Percentiles rank a stretch among this genome's conserved stretches.
Conservation (phyloP, 805 yeast genomes). For the Wickerhamiella shivajii region DNA sequence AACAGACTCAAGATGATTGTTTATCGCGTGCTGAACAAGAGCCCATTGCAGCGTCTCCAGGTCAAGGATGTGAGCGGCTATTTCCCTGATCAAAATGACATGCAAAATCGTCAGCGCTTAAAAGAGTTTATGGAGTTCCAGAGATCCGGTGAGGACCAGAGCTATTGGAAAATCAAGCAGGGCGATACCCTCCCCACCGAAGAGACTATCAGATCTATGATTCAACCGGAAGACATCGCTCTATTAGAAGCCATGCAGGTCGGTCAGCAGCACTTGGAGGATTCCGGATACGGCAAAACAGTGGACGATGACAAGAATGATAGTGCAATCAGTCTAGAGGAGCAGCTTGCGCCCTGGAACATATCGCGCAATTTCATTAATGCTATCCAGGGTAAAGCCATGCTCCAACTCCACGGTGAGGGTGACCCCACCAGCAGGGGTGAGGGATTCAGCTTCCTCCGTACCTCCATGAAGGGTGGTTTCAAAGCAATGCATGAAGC, state of each 20-base stretch:
- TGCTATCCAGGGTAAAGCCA: constrained; percentile 93
- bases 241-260: constrained; percentile 83
- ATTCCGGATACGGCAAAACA: constrained; percentile 42
- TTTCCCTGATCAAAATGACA: constrained; percentile 94
- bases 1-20: constrained; percentile 90
- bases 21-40: constrained; percentile 66
- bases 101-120: constrained; percentile 88
- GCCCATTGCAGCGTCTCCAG: constrained; percentile 55
- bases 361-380: constrained; percentile 78
- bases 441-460: constrained; percentile 71
- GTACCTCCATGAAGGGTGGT: constrained; percentile 93
- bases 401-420: constrained; percentile 86
- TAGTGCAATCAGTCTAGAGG: constrained; percentile 46
- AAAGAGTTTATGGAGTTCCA: constrained; percentile 98
- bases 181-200: constrained; percentile 54
- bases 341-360: constrained; percentile 89
- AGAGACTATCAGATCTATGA: constrained; percentile 66
- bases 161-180: constrained; percentile 79
- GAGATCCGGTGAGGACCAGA: constrained; percentile 85
- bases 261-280: constrained; percentile 81
- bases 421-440: constrained; percentile 93
- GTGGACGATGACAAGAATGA: constrained; percentile 30
- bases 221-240: constrained; percentile 81
- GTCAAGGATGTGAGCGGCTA: constrained; percentile 82
- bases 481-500: constrained; percentile 35